A percentile compares a stretch with the other conserved stretches of the same genome.
These are phyloP conservation scores for Metschnikowia colocasiae DNA, from an alignment of 805 yeast genomes.

Conservation along the genomic window DNA sequence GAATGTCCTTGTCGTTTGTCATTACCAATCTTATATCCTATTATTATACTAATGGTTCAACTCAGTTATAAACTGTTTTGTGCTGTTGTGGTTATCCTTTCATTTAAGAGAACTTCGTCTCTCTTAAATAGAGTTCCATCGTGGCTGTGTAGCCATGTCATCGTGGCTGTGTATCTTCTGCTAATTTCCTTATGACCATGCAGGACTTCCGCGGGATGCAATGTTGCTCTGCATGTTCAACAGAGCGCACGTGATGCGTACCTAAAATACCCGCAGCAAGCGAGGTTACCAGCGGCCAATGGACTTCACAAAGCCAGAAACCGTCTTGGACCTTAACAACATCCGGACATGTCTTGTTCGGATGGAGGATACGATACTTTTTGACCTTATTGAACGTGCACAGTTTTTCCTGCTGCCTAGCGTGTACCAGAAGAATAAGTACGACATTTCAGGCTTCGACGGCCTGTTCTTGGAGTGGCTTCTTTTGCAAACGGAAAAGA, in stretches of 20 bases:
- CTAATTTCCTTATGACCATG: too few relatives aligned
- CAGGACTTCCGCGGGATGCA: too few relatives aligned
- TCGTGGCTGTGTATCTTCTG: too few relatives aligned
- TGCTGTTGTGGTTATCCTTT: too few relatives aligned
- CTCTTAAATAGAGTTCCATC: too few relatives aligned
- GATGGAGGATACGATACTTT: slow-evolving; percentile 95
- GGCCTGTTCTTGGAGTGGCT: slow-evolving; percentile 90
- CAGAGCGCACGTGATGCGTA: background rate
- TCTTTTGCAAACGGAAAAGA: slow-evolving; percentile 64
- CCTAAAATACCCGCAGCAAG: background rate
- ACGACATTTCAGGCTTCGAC: slow-evolving; percentile 59
- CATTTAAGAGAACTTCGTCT: too few relatives aligned
- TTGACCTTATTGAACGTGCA: slow-evolving; percentile 88
- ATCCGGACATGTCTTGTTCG: slow-evolving; percentile 82
- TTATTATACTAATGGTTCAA: too few relatives aligned
- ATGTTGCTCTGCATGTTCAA: background rate
- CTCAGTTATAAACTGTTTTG: too few relatives aligned
- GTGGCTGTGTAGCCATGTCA: too few relatives aligned
- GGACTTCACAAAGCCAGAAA: slow-evolving; percentile 82
- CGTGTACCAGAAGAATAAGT: slow-evolving; percentile 61
- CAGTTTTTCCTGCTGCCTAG: slow-evolving; percentile 76
- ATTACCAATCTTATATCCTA: too few relatives aligned
- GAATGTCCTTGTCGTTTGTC: too few relatives aligned
- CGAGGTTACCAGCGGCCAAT: slow-evolving; percentile 32
- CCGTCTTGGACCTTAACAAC: slow-evolving; percentile 75